phyloP scores from a whole-genome alignment of 164 flowering plant genomes.

The Aristolochia fimbriata region DNA sequence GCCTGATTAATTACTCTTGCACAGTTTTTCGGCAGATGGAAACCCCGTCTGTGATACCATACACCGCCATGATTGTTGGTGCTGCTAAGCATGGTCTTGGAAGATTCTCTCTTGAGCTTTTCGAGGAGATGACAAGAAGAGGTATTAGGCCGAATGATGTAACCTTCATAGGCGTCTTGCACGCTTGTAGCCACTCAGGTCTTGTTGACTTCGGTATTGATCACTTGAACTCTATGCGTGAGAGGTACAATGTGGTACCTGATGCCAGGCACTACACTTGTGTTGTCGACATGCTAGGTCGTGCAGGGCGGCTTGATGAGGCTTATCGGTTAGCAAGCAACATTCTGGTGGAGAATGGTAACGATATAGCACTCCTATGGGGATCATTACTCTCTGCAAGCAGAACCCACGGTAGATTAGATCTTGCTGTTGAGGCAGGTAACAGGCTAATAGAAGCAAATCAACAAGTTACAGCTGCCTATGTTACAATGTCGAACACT shows the following conservation, averaged over 20 bases:
- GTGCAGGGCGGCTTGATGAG: slow-evolving; percentile 50
- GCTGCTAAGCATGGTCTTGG: slow-evolving; percentile 56
- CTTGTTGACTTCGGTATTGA: slow-evolving; percentile 44
- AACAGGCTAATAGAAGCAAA: slow-evolving; percentile 33
- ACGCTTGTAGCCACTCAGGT: slow-evolving; percentile 79
- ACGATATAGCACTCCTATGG: slow-evolving; percentile 46
- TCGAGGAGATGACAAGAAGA: slow-evolving; percentile 42
- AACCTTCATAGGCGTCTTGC: slow-evolving; percentile 52
- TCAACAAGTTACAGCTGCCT: slow-evolving; percentile 36
- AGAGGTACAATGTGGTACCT: slow-evolving; percentile 32
- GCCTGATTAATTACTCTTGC: slow-evolving; percentile 32
- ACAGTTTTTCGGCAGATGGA: slow-evolving; percentile 33
- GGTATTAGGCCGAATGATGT: slow-evolving; percentile 52
- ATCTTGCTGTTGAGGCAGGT: slow-evolving; percentile 44
- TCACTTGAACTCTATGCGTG: slow-evolving; percentile 35
- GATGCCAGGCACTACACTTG: slow-evolving; percentile 46
- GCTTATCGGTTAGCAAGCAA: slow-evolving; percentile 38
- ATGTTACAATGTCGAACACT: slow-evolving; percentile 50
- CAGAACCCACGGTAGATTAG: slow-evolving; percentile 46
- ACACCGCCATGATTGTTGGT: slow-evolving; percentile 49
- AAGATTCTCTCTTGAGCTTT: slow-evolving; percentile 32
- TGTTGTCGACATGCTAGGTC: slow-evolving; percentile 64
- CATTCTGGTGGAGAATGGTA: slow-evolving; percentile 16
- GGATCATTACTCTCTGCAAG: slow-evolving; percentile 48
- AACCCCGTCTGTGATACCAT: slow-evolving; percentile 39